Evolutionary conservation across 2,329 filamentous ascomycete genomes (phyloP).

Genomic region (Dactylellina haptotyla): DNA sequence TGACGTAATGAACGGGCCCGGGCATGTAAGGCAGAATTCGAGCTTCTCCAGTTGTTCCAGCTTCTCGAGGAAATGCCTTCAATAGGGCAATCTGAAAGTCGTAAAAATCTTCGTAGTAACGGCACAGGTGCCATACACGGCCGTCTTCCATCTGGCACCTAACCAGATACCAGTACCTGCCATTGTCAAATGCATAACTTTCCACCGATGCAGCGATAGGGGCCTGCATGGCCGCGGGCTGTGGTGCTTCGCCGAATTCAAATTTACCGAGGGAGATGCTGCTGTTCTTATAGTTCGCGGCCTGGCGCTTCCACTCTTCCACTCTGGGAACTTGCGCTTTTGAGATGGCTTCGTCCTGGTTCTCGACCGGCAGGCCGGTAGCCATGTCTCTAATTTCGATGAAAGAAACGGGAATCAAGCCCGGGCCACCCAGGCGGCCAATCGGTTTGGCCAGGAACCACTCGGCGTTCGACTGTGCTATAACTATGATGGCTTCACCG

Average conservation of each 20-base stretch:
- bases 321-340: conserved; percentile 91
- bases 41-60: conserved; percentile 79
- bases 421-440: conserved; percentile 90
- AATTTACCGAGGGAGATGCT: conserved; percentile 96
- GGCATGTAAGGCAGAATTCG: conserved; percentile 96
- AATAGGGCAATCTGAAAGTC: conserved; percentile 97
- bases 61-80: conserved; percentile 89
- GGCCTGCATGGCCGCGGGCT: conserved; percentile 67
- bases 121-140: conserved; percentile 88
- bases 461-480: conserved; percentile 96
- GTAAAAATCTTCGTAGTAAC: conserved; percentile 98
- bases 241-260: conserved; percentile 66
- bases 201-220: conserved; percentile 87
- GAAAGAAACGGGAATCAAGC: conserved; percentile 94
- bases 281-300: conserved; percentile 98
- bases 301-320: conserved; percentile 99
- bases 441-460: conserved; percentile 99
- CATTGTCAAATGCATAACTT: conserved; percentile 92
- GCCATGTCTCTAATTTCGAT: conserved; percentile 96
- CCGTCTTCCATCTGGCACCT: conserved; percentile 91
- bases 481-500: conserved; percentile 96
- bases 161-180: conserved; percentile 99
- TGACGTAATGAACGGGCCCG: conserved; percentile 95
- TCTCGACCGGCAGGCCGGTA: conserved; percentile 80
- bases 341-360: conserved; percentile 84